A percentile compares a stretch with the other conserved stretches of the same genome.
Conservation (phyloP, 2,329 filamentous ascomycete species). For the Talaromyces sp. region DNA sequence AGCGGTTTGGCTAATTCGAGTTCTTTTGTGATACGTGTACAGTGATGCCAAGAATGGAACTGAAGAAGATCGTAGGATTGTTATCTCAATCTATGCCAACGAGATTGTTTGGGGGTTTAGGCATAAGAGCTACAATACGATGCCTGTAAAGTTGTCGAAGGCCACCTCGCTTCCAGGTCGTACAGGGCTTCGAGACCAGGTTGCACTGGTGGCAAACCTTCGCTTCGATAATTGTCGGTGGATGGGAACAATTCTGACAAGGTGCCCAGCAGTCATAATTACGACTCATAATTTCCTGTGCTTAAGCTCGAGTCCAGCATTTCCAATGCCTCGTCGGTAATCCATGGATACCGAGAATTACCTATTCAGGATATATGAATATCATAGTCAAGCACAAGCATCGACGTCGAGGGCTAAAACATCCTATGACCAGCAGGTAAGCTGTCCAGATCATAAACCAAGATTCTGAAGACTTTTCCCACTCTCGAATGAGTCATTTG, state of each 20-base stretch:
- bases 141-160: background rate
- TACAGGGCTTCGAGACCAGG: background rate
- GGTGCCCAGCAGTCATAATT: background rate
- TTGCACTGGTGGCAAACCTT: background rate
- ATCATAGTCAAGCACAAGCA: background rate
- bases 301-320: background rate
- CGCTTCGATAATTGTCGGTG: background rate
- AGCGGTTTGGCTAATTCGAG: background rate
- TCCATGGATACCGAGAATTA: background rate
- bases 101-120: background rate
- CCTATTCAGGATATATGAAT: background rate
- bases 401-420: background rate
- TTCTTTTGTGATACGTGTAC: background rate
- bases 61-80: background rate
- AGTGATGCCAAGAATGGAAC: background rate
- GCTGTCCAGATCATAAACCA: background rate
- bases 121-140: background rate
- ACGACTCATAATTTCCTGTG: background rate
- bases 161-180: background rate
- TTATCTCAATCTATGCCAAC: background rate
- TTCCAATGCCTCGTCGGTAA: too few species aligned
- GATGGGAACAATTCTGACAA: background rate
- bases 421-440: background rate
- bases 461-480: background rate
- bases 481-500: background rate